Evolutionary conservation across 305 asterid species (phyloP).

Genomic region (Fraxinus sp.): DNA sequence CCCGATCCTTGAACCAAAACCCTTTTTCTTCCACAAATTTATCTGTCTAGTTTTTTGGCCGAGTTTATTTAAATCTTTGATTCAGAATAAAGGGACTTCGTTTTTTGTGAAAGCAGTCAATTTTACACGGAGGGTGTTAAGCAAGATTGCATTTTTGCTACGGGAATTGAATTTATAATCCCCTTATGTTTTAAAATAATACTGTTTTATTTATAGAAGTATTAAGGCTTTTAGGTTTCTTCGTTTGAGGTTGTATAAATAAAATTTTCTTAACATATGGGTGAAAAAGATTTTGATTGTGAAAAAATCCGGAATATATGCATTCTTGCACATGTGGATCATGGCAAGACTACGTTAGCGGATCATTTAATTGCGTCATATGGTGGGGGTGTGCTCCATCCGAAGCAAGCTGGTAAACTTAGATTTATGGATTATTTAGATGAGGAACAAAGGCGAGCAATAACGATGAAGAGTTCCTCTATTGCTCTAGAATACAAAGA

Average conservation of each 20-base stretch:
- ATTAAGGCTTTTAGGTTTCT: neutral
- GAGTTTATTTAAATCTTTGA: neutral
- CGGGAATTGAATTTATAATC: neutral
- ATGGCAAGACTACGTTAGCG: conserved; percentile 92
- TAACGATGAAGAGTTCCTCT: conserved; percentile 96
- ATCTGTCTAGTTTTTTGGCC: neutral
- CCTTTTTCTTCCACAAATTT: neutral
- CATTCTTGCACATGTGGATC: conserved; percentile 97
- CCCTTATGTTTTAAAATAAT: neutral
- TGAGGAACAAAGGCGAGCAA: conserved; percentile 95
- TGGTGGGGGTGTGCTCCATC: conserved; percentile 94
- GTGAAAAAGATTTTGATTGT: neutral
- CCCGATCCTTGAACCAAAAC: neutral
- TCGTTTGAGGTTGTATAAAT: neutral
- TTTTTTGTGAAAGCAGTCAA: neutral
- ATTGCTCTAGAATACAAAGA: conserved; percentile 60
- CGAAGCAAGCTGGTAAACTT: conserved; percentile 94
- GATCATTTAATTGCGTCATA: conserved; percentile 85
- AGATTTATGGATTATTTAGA: conserved; percentile 95
- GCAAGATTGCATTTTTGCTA: neutral
- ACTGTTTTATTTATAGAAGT: neutral
- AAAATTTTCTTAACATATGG: neutral
- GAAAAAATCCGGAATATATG: conserved; percentile 63
- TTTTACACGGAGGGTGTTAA: neutral
- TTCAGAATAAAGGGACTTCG: neutral